Base-by-base conservation (phyloP, 192 early-diverging fungal species). In the Kappamyces sp. region DNA sequence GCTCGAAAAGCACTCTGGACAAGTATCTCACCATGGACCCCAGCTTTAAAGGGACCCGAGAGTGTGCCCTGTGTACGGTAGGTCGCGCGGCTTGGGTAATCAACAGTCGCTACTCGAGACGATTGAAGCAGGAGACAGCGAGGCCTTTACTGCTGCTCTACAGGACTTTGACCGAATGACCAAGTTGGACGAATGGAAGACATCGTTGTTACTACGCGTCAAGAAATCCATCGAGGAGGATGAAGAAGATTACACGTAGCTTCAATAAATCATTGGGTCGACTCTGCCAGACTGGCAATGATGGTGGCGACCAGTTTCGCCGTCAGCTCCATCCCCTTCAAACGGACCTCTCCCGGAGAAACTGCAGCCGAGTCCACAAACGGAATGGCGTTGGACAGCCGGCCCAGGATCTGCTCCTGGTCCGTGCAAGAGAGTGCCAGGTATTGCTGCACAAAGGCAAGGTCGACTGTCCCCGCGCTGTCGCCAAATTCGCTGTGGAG, bases 151-250 rank as follows among this genome's bases (percentile, higher is more conserved):
- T 3, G 77, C 84, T 59, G 76, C 78, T 29, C 86, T 94, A 11
- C 75, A 81, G 15, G 84, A 86, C 39, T 98, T 81, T 74, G 94
- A 99, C 68, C 74, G 84, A 50, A 66, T 96, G 51, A 90, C 88
- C 32, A 88, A 89, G 66, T 78, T 99, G 38, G 96, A 99, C 76
- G 81, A 81, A 66, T 99, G 96, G 96, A 99, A 96, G 73, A 98
- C 94, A 8, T 84, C 86, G 31, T 73, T 96, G 49, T 71, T 97
- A 45, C 75, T 96, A 54, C 76, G 79, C 54, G 86, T 96, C 58
- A 96, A 98, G 76, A 91, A 94, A 67, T 66, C 83, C 22, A 79
- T 95, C 38, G 54, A 52, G 30, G 58, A 34, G 7, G 68, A 74
- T 36, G 77, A 74, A 31, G 61, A 73, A 12, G 70, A 68, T 58